Evolutionary conservation across 164 flowering plant species (phyloP).

Genomic region (Buxus sempervirens): DNA sequence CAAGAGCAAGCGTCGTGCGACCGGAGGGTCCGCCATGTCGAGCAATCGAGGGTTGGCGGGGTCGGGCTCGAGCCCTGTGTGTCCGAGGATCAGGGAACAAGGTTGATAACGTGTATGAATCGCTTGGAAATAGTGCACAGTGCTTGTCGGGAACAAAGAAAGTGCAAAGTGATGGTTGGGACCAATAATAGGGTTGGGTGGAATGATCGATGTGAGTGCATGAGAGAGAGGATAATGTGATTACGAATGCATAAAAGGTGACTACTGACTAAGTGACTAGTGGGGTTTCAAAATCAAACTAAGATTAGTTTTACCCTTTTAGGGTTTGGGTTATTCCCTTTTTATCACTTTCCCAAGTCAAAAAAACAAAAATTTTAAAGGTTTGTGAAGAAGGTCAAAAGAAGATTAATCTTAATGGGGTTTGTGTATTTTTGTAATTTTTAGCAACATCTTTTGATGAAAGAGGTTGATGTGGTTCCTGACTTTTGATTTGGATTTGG

Average conservation of each 20-base stretch:
- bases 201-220: constrained; percentile 4
- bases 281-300: not conserved
- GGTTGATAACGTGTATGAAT: constrained; percentile 28
- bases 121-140: not conserved
- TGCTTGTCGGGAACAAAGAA: not conserved
- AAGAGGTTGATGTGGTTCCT: constrained; percentile 7
- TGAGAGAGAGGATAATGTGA: not conserved
- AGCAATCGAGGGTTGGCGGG: constrained; percentile 1
- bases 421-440: not conserved
- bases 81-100: constrained; percentile 43
- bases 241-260: no score
- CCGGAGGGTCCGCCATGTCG: constrained; percentile 35
- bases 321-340: no score
- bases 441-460: constrained; percentile 13
- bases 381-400: no score
- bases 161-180: constrained; percentile 27
- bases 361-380: no score
- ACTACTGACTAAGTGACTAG: not conserved
- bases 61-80: constrained; percentile 19
- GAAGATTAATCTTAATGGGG: not conserved
- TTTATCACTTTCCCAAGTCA: no score
- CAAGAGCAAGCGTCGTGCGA: constrained; percentile 23
- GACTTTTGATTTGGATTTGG: constrained; percentile 21
- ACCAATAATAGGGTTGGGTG: constrained; percentile 22
- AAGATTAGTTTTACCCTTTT: no score